Percentiles rank a stretch among this genome's conserved stretches.
Conservation (phyloP, 345 rosid species). For the Passiflora organensis region DNA sequence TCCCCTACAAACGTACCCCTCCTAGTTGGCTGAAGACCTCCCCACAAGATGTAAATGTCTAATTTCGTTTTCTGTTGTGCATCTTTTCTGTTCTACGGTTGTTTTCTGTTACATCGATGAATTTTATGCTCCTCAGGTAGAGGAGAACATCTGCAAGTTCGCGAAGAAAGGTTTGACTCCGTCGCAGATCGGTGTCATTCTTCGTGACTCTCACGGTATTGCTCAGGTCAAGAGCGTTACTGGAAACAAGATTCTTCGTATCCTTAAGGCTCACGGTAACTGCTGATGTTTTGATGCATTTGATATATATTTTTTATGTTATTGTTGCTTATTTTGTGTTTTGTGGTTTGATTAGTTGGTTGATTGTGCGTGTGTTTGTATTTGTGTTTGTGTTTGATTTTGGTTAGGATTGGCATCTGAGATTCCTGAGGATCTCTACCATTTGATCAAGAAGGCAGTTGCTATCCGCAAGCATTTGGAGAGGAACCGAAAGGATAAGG, state of each 20-base stretch:
- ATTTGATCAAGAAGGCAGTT: conserved; percentile 86
- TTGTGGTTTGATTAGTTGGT: too few species aligned
- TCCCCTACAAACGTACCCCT: conserved; percentile 81
- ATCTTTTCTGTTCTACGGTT: neutral
- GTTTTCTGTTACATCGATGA: neutral
- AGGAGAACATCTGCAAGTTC: conserved; percentile 29
- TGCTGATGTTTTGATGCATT: neutral
- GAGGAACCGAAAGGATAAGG: conserved; percentile 96
- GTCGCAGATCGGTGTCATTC: conserved; percentile 31
- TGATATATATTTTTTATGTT: neutral
- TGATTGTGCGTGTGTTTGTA: neutral
- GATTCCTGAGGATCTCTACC: conserved; percentile 87
- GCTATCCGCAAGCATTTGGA: conserved; percentile 93
- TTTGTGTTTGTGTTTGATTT: neutral
- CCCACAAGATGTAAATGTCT: conserved; percentile 49
- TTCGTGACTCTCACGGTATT: conserved; percentile 31
- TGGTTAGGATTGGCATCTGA: conserved; percentile 76
- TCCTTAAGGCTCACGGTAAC: conserved; percentile 29
- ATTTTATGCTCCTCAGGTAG: conserved; percentile 11
- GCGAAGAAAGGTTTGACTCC: conserved; percentile 33
- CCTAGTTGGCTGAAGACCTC: conserved; percentile 75
- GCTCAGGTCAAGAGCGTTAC: conserved; percentile 30
- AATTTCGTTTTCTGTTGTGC: neutral
- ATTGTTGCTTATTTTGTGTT: neutral
- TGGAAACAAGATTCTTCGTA: conserved; percentile 29